Evolutionary conservation across 2,329 filamentous ascomycete species (phyloP), one percentile per base, ranked within the genome.

Genomic region (Sclerotiophoma versabilis): DNA sequence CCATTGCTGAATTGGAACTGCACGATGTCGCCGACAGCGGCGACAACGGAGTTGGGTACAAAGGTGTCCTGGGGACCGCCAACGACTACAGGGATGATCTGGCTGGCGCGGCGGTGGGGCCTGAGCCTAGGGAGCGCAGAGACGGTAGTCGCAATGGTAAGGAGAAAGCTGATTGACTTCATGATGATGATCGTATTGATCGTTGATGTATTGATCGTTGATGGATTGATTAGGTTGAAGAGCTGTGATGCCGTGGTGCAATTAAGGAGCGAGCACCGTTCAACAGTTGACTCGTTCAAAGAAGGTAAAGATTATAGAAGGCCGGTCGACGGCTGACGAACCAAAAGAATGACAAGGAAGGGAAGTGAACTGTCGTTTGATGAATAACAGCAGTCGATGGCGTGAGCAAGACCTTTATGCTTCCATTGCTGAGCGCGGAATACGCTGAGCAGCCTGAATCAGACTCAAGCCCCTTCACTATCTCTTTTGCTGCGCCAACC

Each of bases 1-100:
- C 69, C 70, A 22, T 69, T 70, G 44, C 56, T 62, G 56, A 72
- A 72, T 19, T 72, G 64, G 54, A 70, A 71, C 45, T 70, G 69
- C 6, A 71, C 46, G 5, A 71, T 60, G 45, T 71, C 69, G 32
- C 69, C 68, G 3, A 70, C 62, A 1, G 67, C 64, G 3, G 69
- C 69, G 22, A 49, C 55, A 30, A 72, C 41, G 8, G 57, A 55
- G 57, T 72, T 70, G 17, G 70, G 70, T 5, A 64, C 54, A 42
- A 71, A 72, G 0, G 63, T 69, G 27, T 66, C 63, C 51, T 72
- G 69, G 0, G 62, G 63, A 0, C 69, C 69, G 5, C 69, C 69
- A 11, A 72, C 69, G 7, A 72, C 60, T 2, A 72, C 66, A 11
- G 69, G 65, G 25, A 71, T 68, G 22, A 68, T 58, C 38, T 66